phyloP scores from a whole-genome alignment of 257 asterid genomes.

The Nicotiana otophora region DNA sequence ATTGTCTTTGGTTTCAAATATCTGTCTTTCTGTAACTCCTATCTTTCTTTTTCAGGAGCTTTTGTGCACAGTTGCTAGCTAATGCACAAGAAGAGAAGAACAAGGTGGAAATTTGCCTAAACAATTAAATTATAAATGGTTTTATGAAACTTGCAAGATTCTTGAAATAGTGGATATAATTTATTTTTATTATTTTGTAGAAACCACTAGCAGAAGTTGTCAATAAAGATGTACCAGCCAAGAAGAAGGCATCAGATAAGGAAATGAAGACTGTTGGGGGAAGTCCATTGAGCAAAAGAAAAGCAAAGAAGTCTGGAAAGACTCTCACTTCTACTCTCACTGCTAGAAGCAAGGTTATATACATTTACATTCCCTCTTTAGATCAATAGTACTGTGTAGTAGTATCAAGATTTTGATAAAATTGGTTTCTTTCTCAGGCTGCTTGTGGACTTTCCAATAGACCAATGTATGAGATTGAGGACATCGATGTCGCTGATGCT shows the following conservation, averaged over 20 bases:
- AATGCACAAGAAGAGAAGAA: constrained; percentile 20
- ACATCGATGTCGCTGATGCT: constrained; percentile 58
- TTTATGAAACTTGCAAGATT: constrained; percentile 1
- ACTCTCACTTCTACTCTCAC: constrained; percentile 54
- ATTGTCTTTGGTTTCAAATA: too few species aligned
- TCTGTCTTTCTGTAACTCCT: too few species aligned
- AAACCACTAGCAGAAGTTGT: constrained; percentile 20
- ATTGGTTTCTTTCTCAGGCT: constrained; percentile 16
- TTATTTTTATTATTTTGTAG: neutral
- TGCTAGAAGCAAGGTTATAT: constrained; percentile 64
- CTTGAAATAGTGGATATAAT: neutral
- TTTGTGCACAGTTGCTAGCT: constrained; percentile 24
- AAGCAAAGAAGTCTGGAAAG: constrained; percentile 35
- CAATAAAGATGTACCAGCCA: neutral
- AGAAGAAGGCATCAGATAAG: constrained; percentile 22
- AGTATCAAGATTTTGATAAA: neutral
- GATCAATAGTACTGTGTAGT: neutral
- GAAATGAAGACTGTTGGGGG: constrained; percentile 16
- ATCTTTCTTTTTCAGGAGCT: constrained; percentile 4
- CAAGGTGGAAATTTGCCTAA: constrained; percentile 11
- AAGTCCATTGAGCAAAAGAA: constrained; percentile 15
- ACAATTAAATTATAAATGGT: neutral
- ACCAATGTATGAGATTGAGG: constrained; percentile 33
- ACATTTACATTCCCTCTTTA: neutral
- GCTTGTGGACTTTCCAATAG: constrained; percentile 52